Evolutionary conservation across 2,329 filamentous ascomycete species (phyloP).

Genomic region (Stachybotrys elegans): DNA sequence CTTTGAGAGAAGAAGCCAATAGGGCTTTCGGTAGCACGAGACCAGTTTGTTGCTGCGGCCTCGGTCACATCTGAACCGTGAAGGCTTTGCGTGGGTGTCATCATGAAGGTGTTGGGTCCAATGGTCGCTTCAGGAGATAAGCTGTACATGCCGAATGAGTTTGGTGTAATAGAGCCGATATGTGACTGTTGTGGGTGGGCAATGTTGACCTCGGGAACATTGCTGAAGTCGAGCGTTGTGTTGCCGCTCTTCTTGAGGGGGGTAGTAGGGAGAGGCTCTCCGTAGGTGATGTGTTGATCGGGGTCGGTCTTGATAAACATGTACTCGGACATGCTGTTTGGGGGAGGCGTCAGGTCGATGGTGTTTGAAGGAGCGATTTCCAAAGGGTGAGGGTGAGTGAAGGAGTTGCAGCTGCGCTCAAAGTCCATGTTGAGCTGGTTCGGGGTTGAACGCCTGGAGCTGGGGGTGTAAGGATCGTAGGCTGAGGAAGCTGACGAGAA

Average conservation of each 20-base stretch:
- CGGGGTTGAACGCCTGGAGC: slow-evolving; percentile 38
- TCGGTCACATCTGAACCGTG: slow-evolving; percentile 33
- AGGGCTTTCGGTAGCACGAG: slow-evolving; percentile 34
- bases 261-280: slow-evolving; percentile 25
- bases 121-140: slow-evolving; percentile 28
- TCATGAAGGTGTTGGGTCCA: slow-evolving; percentile 29
- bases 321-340: slow-evolving; percentile 26
- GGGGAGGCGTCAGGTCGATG: slow-evolving; percentile 28
- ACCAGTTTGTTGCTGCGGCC: slow-evolving; percentile 32
- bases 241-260: slow-evolving; percentile 30
- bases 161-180: slow-evolving; percentile 32
- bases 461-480: slow-evolving; percentile 40
- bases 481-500: slow-evolving; percentile 34
- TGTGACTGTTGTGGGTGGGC: slow-evolving; percentile 21
- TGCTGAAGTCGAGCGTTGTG: slow-evolving; percentile 31
- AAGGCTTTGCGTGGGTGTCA: slow-evolving; percentile 34
- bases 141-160: slow-evolving; percentile 28
- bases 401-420: slow-evolving; percentile 24
- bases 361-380: slow-evolving; percentile 4
- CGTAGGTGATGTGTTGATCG: slow-evolving; percentile 25
- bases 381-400: slow-evolving; percentile 18
- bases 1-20: slow-evolving; percentile 33
- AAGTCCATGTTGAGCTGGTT: slow-evolving; percentile 32
- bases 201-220: slow-evolving; percentile 32
- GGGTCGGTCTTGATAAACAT: slow-evolving; percentile 29